These are phyloP conservation scores for Esteya vermicola DNA, from an alignment of 2,329 filamentous ascomycete species.

Conservation along the genomic window DNA sequence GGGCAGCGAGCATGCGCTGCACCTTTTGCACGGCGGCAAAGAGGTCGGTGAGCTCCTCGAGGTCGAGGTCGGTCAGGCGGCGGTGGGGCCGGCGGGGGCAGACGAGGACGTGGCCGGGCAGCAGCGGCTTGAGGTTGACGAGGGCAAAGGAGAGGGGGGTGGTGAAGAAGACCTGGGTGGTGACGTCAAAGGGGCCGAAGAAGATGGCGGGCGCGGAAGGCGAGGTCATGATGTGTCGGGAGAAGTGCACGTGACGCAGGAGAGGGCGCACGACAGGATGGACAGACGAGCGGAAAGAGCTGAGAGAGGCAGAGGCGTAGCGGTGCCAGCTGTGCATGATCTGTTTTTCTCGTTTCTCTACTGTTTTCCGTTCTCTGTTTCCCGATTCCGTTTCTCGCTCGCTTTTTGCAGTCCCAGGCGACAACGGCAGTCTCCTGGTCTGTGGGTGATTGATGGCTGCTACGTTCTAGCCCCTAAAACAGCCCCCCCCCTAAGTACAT, in stretches of 20 bases:
- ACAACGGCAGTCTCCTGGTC: too few relatives aligned
- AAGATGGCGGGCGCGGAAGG: constrained; percentile 25
- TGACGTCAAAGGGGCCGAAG: constrained; percentile 67
- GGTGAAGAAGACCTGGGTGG: constrained; percentile 75
- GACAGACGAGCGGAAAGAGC: not conserved
- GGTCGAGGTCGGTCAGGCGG: constrained; percentile 61
- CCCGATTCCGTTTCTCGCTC: too few relatives aligned
- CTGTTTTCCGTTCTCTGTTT: too few relatives aligned
- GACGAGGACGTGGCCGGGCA: constrained; percentile 86
- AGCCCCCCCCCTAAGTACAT: too few relatives aligned
- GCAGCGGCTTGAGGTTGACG: constrained; percentile 88
- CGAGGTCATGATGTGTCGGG: not conserved
- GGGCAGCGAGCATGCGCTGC: constrained; percentile 54
- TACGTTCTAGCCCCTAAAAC: too few relatives aligned
- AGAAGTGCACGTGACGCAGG: not conserved
- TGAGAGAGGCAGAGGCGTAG: not conserved
- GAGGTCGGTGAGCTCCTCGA: constrained; percentile 62
- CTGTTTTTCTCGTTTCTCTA: too few relatives aligned
- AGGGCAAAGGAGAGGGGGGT: constrained; percentile 72
- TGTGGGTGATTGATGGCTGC: too few relatives aligned
- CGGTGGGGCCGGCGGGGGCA: constrained; percentile 58
- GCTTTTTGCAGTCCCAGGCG: too few relatives aligned
- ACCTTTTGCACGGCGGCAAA: constrained; percentile 78
- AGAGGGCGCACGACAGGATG: not conserved
- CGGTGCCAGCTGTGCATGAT: not conserved